Evolutionary conservation across 345 rosid genomes (phyloP), one percentile per base, ranked within the genome.

Genomic region (Hibiscus mutabilis): DNA sequence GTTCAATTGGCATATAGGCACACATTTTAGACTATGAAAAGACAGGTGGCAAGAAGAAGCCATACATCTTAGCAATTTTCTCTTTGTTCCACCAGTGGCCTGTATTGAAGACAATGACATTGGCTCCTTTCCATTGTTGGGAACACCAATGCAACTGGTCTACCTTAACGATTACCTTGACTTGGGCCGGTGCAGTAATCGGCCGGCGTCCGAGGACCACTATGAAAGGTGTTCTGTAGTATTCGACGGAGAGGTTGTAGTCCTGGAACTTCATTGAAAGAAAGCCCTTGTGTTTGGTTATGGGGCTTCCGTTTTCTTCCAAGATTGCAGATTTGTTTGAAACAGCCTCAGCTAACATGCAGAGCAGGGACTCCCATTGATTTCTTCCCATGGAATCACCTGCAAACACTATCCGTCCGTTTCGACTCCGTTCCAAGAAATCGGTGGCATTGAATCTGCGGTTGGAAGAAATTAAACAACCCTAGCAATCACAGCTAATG

Each of bases 371-470:
- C 67, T 95, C 99, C 97, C 99, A 95, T 22, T 90, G 98, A 86
- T 92, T 90, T 76, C 97, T 84, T 58, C 92, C 99, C 0, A 92
- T 84, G 0, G 99, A 92, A 73, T 95, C 98, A 13, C 99, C 99
- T 0, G 89, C 96, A 64, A 92, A 92, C 65, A 95, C 89, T 61
- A 95, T 83, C 66, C 94, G 79, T 22, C 98, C 91, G 12, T 90
- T 87, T 22, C 85, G 76, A 75, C 90, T 86, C 60, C 91, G 83
- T 75, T 89, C 88, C 18, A 90, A 81, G 44, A 92, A 78, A 25
- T 89, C 90, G 35, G 80, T 89, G 33, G 92, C 96, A 64, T 88
- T 87, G 71, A 95, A 92, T 63, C 99, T 95, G 81, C 2, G 55
- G 11, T 59, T 22, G 3, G 16, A 40, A 42, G 31, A 22, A 13